These are phyloP conservation scores for Ceratocystis harringtonii DNA, from an alignment of 2,329 filamentous ascomycete genomes.

Conservation along the genomic window DNA sequence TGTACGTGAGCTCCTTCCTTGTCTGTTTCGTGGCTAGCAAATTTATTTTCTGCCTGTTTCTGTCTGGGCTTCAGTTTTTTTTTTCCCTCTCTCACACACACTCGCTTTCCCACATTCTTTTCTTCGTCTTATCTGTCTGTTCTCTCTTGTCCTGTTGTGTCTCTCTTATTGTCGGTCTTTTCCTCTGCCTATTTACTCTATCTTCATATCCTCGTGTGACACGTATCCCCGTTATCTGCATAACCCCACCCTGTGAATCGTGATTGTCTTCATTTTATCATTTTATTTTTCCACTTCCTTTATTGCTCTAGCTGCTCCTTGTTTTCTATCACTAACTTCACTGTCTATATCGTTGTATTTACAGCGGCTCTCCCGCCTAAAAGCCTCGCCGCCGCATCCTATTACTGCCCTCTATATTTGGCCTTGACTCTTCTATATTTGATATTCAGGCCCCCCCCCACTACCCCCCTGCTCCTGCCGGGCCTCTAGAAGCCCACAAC, in stretches of 20 bases:
- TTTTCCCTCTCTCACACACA: background rate
- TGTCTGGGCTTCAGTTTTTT: background rate
- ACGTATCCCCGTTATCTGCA: background rate
- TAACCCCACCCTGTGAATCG: background rate
- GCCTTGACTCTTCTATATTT: background rate
- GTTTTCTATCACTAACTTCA: too few species aligned
- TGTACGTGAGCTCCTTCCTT: background rate
- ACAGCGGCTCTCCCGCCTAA: background rate
- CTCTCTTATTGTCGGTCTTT: too few species aligned
- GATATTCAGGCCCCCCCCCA: background rate
- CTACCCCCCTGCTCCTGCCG: background rate
- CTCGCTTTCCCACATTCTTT: too few species aligned
- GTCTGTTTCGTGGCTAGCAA: background rate
- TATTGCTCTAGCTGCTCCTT: background rate
- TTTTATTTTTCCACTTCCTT: background rate
- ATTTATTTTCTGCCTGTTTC: background rate
- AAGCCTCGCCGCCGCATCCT: background rate
- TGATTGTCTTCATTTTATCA: background rate
- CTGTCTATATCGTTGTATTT: background rate
- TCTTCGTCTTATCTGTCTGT: background rate
- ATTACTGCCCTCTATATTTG: background rate
- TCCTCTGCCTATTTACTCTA: background rate
- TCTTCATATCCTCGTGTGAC: constrained; percentile 2
- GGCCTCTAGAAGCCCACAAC: background rate
- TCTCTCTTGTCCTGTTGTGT: too few species aligned